Base-by-base conservation (phyloP, 768 basidiomycete genomes). In the Cystofilobasidium macerans region DNA sequence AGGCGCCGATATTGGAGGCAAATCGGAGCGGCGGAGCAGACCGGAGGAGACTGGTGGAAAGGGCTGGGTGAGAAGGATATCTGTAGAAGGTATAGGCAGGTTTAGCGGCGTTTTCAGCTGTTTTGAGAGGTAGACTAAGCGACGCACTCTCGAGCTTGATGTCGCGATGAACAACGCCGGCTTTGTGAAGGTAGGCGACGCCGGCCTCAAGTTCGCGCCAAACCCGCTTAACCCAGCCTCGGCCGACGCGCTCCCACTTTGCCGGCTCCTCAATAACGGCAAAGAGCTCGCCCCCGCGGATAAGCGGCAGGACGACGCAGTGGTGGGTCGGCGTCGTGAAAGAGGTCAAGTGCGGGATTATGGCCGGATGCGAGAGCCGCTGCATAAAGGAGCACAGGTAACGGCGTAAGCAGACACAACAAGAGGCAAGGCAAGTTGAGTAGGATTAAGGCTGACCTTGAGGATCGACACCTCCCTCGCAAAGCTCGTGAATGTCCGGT, bases 101-200 rank as follows among this genome's bases (percentile, higher is more conserved):
- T 33, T 8, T 11, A 8, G 3, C 36, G 53, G 33, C 35, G 28
- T 36, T 8, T 4, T 43, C 62, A 28, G 26, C 12, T 30, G 11
- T 47, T 3, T 20, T 9, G 26, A 47, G 42, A 22, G 14, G 1
- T 28, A 28, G 28, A 26, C 26, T 16, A n/a, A 58, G 47, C 16
- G 36, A 76, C 81, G 72, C 70, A 82, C 81, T 82, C 70, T 82
- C 81, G 35, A 82, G 83, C 77, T 94, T 94, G 77, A 94, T 84
- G 76, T 93, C 91, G 4, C 91, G 81, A 75, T 94, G 91, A 1
- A 94, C 89, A 45, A 92, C 80, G 0, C 85, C 85, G 18, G 87
- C 86, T 43, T 82, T 79, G 72, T 94, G 90, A 83, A 94, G 85
- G 88, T 89, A 94, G 7, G 83, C 84, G 0, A 92, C 86, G 8